These are phyloP conservation scores for Arxiozyma slooffiae DNA, from an alignment of 1,139 yeast genomes.

Conservation along the genomic window DNA sequence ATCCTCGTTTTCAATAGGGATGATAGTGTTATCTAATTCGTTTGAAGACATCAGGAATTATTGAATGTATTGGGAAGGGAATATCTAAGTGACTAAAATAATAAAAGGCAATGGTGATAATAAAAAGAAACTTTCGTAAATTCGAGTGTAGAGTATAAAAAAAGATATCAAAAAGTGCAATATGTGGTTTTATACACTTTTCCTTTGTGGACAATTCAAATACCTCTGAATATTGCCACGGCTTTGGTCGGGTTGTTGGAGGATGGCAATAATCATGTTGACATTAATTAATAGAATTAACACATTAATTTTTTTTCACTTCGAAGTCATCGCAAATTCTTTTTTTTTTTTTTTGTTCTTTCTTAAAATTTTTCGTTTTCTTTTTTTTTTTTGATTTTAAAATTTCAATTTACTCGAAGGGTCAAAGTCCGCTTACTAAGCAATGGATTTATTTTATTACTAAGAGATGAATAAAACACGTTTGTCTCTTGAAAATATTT, in stretches of 20 bases:
- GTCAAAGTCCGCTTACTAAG: not conserved
- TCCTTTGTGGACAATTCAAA: not conserved
- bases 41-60: conserved; percentile 6
- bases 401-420: not conserved
- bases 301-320: not conserved
- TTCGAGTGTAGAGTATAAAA: too few species aligned
- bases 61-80: not conserved
- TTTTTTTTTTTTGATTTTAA: too few species aligned
- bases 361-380: not conserved
- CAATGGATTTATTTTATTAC: not conserved
- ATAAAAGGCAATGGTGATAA: not conserved
- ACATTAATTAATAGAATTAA: not conserved
- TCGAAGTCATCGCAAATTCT: not conserved
- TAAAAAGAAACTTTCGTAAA: not conserved
- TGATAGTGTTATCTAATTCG: conserved; percentile 1
- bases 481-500: not conserved
- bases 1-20: conserved; percentile 6
- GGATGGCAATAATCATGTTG: too few species aligned
- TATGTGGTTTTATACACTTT: not conserved
- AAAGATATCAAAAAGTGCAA: not conserved
- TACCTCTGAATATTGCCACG: too few species aligned
- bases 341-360: too few species aligned
- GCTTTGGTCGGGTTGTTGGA: not conserved
- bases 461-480: not conserved
- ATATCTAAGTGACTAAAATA: too few species aligned